Evolutionary conservation across 2,329 filamentous ascomycete genomes (phyloP).

Genomic region (Pseudocercospora crystallina): DNA sequence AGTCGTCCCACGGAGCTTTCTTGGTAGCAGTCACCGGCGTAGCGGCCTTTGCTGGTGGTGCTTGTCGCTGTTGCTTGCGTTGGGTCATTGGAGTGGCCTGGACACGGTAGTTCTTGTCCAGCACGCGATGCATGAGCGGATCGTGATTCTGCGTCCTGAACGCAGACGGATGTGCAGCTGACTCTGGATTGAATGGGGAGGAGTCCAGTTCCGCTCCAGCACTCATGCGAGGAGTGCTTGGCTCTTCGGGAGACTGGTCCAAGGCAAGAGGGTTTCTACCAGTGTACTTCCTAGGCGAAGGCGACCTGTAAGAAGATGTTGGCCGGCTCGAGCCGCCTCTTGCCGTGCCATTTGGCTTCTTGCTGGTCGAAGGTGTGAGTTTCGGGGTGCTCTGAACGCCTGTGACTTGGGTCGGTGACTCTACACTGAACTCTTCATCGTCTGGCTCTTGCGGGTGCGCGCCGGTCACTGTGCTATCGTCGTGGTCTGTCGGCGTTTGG

Average conservation of each 20-base stretch:
- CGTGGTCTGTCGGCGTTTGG: constrained; percentile 28
- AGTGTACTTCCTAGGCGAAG: constrained; percentile 43
- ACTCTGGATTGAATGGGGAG: constrained; percentile 55
- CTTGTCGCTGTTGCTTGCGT: constrained; percentile 21
- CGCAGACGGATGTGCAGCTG: constrained; percentile 32
- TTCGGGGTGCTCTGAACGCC: constrained; percentile 61
- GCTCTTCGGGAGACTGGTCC: constrained; percentile 23
- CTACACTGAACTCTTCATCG: constrained; percentile 62
- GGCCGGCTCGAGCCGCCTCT: constrained; percentile 23
- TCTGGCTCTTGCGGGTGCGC: constrained; percentile 36
- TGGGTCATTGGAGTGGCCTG: constrained; percentile 77
- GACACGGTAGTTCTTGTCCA: constrained; percentile 93
- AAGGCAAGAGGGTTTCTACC: constrained; percentile 35
- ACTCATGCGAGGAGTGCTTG: constrained; percentile 32
- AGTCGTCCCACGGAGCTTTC: constrained; percentile 41
- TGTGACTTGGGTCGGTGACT: constrained; percentile 53
- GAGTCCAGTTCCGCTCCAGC: constrained; percentile 30
- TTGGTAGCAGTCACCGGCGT: constrained; percentile 41
- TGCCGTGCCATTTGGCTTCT: constrained; percentile 26
- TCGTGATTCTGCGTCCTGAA: constrained; percentile 56
- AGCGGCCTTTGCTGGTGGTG: constrained; percentile 22
- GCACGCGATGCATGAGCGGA: constrained; percentile 82
- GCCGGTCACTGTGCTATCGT: constrained; percentile 36
- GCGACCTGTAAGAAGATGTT: constrained; percentile 28
- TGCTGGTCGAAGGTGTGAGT: constrained; percentile 40